Evolutionary conservation across 1,284 basidiomycete genomes (phyloP).

Genomic region (Sporisorium sorghi): DNA sequence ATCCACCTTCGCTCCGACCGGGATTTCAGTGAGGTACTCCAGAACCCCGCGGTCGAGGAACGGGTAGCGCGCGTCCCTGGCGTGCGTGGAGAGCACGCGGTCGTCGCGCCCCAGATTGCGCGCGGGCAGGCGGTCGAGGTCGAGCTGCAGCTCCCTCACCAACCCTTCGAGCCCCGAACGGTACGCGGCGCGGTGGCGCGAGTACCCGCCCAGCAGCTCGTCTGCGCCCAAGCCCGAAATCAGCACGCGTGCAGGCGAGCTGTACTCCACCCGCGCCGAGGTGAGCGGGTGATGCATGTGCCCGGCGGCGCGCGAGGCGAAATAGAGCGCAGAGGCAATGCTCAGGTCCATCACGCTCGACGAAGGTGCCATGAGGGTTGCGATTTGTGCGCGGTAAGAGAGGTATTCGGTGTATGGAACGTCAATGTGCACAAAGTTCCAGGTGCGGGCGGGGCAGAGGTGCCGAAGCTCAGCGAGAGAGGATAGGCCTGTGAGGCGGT

Average conservation of each 20-base stretch:
- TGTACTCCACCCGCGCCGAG: slow-evolving; percentile 72
- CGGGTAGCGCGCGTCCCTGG: slow-evolving; percentile 78
- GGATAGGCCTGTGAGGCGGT: slow-evolving; percentile 82
- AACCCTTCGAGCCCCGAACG: slow-evolving; percentile 71
- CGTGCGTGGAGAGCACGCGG: slow-evolving; percentile 85
- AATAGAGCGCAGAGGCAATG: slow-evolving; percentile 89
- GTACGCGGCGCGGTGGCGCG: slow-evolving; percentile 85
- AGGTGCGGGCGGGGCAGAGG: slow-evolving; percentile 79
- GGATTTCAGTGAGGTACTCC: slow-evolving; percentile 75
- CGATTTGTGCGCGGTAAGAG: slow-evolving; percentile 11
- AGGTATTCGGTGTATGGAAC: slow-evolving; percentile 80
- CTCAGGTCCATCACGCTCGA: slow-evolving; percentile 74
- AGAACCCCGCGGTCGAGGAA: slow-evolving; percentile 56
- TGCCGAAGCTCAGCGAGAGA: slow-evolving; percentile 80
- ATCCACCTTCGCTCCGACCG: slow-evolving; percentile 84
- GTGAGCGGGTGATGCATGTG: neutral
- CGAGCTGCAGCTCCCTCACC: slow-evolving; percentile 88
- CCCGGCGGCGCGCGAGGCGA: slow-evolving; percentile 80
- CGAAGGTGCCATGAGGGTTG: slow-evolving; percentile 52
- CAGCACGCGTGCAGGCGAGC: slow-evolving; percentile 82
- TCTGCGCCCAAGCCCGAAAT: slow-evolving; percentile 94
- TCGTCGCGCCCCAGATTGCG: slow-evolving; percentile 95
- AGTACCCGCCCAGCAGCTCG: slow-evolving; percentile 93
- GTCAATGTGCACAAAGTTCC: slow-evolving; percentile 93
- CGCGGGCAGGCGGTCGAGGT: slow-evolving; percentile 87